Evolutionary conservation across 495 filamentous ascomycete genomes (phyloP).

Genomic region (Rostrohypoxylon terebratum): DNA sequence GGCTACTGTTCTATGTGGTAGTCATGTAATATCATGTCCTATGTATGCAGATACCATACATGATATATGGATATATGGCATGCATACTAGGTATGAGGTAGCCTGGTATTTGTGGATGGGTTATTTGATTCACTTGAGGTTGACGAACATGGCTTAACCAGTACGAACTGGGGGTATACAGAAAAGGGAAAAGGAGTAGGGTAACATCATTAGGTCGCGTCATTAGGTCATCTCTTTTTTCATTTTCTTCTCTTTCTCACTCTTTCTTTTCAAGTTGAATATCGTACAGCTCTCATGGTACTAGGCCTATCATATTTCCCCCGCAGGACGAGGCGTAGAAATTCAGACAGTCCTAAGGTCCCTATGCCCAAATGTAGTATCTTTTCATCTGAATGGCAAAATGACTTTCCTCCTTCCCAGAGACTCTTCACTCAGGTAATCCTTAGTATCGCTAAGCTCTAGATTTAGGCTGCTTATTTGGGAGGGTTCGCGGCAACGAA

Average conservation of each 20-base stretch:
- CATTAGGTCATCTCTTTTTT: constrained; percentile 30
- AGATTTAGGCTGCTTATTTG: constrained; percentile 55
- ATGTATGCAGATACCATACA: background rate
- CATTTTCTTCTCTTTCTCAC: background rate
- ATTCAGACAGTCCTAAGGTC: constrained; percentile 4
- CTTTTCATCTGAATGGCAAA: constrained; percentile 12
- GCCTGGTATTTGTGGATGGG: background rate
- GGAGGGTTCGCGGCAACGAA: constrained; percentile 66
- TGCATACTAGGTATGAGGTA: no score
- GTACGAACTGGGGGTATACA: background rate
- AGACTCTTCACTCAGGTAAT: constrained; percentile 27
- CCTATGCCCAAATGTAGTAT: constrained; percentile 10
- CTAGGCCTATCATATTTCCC: constrained; percentile 24
- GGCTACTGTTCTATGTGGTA: no score
- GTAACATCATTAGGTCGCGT: no score
- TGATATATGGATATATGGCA: no score
- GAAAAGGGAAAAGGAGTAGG: background rate
- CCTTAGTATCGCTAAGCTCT: constrained; percentile 22
- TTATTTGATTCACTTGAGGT: no score
- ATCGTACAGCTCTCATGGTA: constrained; percentile 46
- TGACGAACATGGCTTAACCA: no score
- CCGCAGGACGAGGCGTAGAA: constrained; percentile 25
- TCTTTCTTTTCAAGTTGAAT: constrained; percentile 25
- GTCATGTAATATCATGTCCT: background rate
- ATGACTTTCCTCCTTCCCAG: constrained; percentile 4